Conservation (phyloP, 768 basidiomycete species). For the Agaricus sinodeliciosus region DNA sequence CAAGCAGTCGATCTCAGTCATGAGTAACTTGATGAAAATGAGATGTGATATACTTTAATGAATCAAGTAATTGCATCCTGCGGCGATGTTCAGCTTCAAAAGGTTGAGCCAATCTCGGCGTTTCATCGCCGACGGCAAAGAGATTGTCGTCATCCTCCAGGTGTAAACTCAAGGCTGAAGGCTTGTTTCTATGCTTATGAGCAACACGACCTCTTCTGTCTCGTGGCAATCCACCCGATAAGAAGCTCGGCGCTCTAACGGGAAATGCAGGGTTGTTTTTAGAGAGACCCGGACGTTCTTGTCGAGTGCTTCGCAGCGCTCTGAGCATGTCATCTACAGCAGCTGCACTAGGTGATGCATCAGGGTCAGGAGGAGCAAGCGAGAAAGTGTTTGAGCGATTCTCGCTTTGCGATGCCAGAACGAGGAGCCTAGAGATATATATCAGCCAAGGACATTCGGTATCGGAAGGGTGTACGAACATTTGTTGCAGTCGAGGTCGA, state of each 20-base stretch:
- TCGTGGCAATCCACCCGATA: slow-evolving; percentile 66
- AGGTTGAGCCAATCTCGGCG: slow-evolving; percentile 32
- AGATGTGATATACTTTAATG: slow-evolving; percentile 29
- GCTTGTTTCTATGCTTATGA: slow-evolving; percentile 33
- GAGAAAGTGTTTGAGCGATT: slow-evolving; percentile 52
- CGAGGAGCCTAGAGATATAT: slow-evolving; percentile 51
- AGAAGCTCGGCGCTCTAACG: slow-evolving; percentile 55
- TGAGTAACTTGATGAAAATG: neutral
- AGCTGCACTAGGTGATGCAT: slow-evolving; percentile 58
- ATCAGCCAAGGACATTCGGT: slow-evolving; percentile 1
- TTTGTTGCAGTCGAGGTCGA: slow-evolving; percentile 73
- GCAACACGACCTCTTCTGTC: slow-evolving; percentile 77
- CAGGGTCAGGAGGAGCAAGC: slow-evolving; percentile 47
- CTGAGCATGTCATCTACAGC: slow-evolving; percentile 64
- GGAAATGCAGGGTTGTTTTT: slow-evolving; percentile 19
- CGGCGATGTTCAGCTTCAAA: slow-evolving; percentile 24
- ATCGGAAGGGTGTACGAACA: slow-evolving; percentile 37
- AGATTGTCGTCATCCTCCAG: slow-evolving; percentile 32
- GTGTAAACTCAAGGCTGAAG: slow-evolving; percentile 24
- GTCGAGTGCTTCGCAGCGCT: slow-evolving; percentile 48
- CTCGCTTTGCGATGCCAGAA: slow-evolving; percentile 66
- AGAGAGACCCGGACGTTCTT: slow-evolving; percentile 24
- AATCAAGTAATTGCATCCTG: slow-evolving; percentile 47
- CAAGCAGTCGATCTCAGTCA: neutral
- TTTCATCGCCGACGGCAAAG: slow-evolving; percentile 40